Percentiles rank a stretch among this genome's conserved stretches.
These are phyloP conservation scores for Esteya vermicola DNA, from an alignment of 2,329 filamentous ascomycete genomes.

Conservation along the genomic window DNA sequence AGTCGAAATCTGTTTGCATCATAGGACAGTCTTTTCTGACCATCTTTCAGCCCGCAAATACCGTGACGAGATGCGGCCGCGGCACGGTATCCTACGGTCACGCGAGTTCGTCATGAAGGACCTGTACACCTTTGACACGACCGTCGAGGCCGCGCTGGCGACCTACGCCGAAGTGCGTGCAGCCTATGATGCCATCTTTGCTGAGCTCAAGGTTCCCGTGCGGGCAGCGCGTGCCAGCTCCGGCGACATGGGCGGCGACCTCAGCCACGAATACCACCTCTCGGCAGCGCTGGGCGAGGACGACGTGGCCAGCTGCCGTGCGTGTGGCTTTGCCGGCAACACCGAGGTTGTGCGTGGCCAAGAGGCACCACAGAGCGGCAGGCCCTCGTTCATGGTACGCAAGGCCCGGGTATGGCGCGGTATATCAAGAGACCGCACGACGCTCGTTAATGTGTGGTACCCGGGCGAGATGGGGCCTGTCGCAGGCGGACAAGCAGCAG, in stretches of 20 bases:
- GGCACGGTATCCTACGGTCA: constrained; percentile 74
- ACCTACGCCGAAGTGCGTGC: constrained; percentile 65
- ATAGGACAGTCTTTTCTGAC: neutral
- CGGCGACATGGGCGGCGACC: constrained; percentile 84
- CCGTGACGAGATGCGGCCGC: constrained; percentile 76
- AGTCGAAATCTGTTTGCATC: neutral
- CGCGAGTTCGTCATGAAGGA: constrained; percentile 98
- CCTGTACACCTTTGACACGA: constrained; percentile 84
- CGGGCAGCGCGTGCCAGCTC: constrained; percentile 81
- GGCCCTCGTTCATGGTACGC: neutral
- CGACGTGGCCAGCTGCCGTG: constrained; percentile 58
- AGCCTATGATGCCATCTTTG: constrained; percentile 65
- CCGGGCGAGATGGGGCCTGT: constrained; percentile 24
- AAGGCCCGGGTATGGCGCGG: constrained; percentile 39
- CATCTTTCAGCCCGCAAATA: constrained; percentile 63
- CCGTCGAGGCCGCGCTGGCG: constrained; percentile 49
- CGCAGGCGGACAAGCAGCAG: too few relatives aligned
- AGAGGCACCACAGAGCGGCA: neutral
- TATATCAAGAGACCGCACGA: constrained; percentile 52
- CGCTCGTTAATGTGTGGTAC: constrained; percentile 58
- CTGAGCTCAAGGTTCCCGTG: constrained; percentile 71
- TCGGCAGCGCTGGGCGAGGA: constrained; percentile 72
- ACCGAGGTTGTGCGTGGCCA: constrained; percentile 58
- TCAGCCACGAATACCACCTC: constrained; percentile 94
- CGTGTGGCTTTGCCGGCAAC: constrained; percentile 68